These are phyloP conservation scores for Drechslerella stenobrocha DNA, from an alignment of 2,329 filamentous ascomycete genomes.

Conservation along the genomic window DNA sequence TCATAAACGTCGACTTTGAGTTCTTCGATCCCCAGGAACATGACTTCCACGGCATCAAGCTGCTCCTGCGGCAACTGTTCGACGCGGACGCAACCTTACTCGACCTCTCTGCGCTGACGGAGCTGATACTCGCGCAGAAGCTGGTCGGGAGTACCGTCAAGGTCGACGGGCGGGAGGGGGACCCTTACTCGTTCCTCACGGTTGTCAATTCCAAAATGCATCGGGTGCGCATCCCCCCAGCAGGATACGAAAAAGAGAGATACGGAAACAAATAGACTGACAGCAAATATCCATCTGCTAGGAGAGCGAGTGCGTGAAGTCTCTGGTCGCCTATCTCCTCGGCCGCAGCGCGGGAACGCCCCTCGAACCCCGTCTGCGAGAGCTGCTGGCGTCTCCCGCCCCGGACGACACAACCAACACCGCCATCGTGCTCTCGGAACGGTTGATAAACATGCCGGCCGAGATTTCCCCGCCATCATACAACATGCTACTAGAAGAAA, in stretches of 20 bases:
- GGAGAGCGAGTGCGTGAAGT: constrained; percentile 62
- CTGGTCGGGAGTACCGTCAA: constrained; percentile 93
- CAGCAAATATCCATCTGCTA: constrained; percentile 3
- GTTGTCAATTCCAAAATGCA: constrained; percentile 79
- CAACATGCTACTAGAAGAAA: constrained; percentile 88
- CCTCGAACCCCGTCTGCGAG: constrained; percentile 52
- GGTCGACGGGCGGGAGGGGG: constrained; percentile 89
- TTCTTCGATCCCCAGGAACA: constrained; percentile 95
- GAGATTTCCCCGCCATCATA: constrained; percentile 94
- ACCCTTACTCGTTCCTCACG: constrained; percentile 35
- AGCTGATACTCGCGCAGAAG: constrained; percentile 83
- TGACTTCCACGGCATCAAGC: constrained; percentile 94
- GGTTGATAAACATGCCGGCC: constrained; percentile 93
- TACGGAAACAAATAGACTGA: not conserved
- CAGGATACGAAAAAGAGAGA: no score
- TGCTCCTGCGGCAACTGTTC: constrained; percentile 84
- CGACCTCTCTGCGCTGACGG: constrained; percentile 81
- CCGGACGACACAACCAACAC: constrained; percentile 61
- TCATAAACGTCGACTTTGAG: constrained; percentile 89
- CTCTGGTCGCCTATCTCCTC: constrained; percentile 63
- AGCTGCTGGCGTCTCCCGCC: constrained; percentile 55
- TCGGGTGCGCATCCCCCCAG: constrained; percentile 57
- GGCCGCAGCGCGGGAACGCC: constrained; percentile 56
- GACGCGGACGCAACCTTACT: constrained; percentile 84
- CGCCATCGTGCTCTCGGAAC: constrained; percentile 85